Percentiles rank a stretch among this genome's conserved stretches.
These are phyloP conservation scores for Chimonanthus salicifolius DNA, from an alignment of 164 flowering plant species.

Conservation along the genomic window DNA sequence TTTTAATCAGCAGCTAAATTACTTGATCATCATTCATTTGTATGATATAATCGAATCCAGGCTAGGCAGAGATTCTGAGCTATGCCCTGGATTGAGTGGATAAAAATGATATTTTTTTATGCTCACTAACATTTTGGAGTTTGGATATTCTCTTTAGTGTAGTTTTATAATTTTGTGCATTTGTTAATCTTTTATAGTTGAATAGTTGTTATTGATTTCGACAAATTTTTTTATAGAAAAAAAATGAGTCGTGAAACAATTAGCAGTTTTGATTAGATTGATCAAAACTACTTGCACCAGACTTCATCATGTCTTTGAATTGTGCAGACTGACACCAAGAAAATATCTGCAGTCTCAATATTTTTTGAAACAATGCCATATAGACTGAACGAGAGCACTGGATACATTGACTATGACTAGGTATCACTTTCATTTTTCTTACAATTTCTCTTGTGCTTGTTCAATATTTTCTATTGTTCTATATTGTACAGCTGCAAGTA, in stretches of 20 bases:
- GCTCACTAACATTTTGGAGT: too few species aligned
- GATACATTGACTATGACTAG: slow-evolving; percentile 81
- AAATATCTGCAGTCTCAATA: slow-evolving; percentile 84
- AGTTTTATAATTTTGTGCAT: too few species aligned
- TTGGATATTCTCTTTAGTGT: too few species aligned
- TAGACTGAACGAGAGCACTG: slow-evolving; percentile 74
- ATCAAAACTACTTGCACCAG: background rate
- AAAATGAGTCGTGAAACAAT: background rate
- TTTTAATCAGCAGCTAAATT: too few species aligned
- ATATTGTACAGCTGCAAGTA: background rate
- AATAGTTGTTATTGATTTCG: too few species aligned
- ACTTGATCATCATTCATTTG: too few species aligned
- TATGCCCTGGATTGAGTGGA: background rate
- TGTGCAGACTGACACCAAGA: slow-evolving; percentile 69
- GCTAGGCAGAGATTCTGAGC: background rate
- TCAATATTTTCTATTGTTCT: background rate
- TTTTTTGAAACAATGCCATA: slow-evolving; percentile 94
- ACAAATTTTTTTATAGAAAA: too few species aligned
- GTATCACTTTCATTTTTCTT: slow-evolving; percentile 16
- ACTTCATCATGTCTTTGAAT: slow-evolving; percentile 7
- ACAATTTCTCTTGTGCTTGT: background rate
- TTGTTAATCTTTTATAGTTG: too few species aligned
- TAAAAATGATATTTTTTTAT: too few species aligned
- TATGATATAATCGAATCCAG: too few species aligned
- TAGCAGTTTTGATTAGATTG: too few species aligned